Conservation (phyloP, 495 filamentous ascomycete species). For the Aspergillus heteromorphus region DNA sequence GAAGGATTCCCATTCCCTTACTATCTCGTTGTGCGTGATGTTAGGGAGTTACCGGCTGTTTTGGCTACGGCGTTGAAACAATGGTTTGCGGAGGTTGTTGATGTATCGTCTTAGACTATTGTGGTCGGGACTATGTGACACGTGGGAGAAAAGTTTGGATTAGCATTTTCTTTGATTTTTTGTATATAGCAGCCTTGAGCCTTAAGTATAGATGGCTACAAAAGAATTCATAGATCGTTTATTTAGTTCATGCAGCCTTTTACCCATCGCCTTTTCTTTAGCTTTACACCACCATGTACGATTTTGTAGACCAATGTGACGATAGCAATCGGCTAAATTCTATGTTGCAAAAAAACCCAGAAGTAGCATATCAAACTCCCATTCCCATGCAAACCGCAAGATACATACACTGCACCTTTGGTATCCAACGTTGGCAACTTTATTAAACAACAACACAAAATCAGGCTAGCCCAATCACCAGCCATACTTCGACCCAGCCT, state of each 20-base stretch:
- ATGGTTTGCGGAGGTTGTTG: constrained; percentile 93
- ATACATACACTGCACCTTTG: background rate
- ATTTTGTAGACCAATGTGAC: no score
- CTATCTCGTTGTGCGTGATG: constrained; percentile 88
- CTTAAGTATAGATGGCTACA: constrained; percentile 1
- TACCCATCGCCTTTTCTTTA: no score
- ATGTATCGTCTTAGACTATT: constrained; percentile 40
- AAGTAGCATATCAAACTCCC: background rate
- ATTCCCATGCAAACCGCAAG: background rate
- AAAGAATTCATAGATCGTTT: background rate
- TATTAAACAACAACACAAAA: background rate
- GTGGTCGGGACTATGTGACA: constrained; percentile 5
- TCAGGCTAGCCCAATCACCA: constrained; percentile 56
- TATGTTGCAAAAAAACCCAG: background rate
- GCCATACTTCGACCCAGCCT: constrained; percentile 78
- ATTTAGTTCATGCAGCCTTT: background rate
- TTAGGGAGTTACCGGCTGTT: constrained; percentile 83
- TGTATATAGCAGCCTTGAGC: no score
- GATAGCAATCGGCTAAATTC: no score
- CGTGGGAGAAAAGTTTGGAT: constrained; percentile 4
- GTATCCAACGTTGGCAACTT: constrained; percentile 1
- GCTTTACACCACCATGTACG: no score
- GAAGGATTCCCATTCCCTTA: constrained; percentile 95
- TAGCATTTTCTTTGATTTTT: constrained; percentile 1
- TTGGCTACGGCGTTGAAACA: constrained; percentile 84